Percentiles rank a stretch among this genome's conserved stretches.
These are phyloP conservation scores for Kappamyces sp. DNA, from an alignment of 192 early-diverging fungal genomes.

Conservation along the genomic window DNA sequence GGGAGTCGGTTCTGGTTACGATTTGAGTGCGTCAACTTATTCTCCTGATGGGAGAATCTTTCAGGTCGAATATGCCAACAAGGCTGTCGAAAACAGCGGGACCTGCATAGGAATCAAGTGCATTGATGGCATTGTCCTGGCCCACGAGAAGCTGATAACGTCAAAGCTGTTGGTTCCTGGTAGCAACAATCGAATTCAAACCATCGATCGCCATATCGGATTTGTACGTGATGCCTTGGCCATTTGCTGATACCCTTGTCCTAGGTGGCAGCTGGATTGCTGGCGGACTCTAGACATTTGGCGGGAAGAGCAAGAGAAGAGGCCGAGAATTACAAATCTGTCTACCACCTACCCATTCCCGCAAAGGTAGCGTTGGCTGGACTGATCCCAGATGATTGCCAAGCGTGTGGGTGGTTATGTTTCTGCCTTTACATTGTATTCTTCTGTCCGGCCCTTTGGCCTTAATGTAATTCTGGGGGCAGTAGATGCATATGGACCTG, in stretches of 20 bases:
- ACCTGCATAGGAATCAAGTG: conserved; percentile 91
- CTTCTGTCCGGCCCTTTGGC: conserved; percentile 91
- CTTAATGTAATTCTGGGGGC: conserved; percentile 74
- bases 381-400: conserved; percentile 63
- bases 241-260: not conserved
- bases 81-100: conserved; percentile 99
- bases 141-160: conserved; percentile 90
- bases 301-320: conserved; percentile 88
- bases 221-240: conserved; percentile 53
- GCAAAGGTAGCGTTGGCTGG: conserved; percentile 54
- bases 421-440: conserved; percentile 95
- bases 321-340: conserved; percentile 78
- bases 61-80: conserved; percentile 97
- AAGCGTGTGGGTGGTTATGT: conserved; percentile 89
- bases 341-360: conserved; percentile 76
- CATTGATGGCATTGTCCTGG: conserved; percentile 94
- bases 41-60: conserved; percentile 98
- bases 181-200: conserved; percentile 89
- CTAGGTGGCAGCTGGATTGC: conserved; percentile 83
- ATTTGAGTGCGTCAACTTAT: conserved; percentile 96
- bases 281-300: conserved; percentile 86
- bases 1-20: conserved; percentile 51
- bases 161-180: conserved; percentile 90
- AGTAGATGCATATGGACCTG: conserved; percentile 74
- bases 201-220: conserved; percentile 87